Base-by-base conservation (phyloP, 805 yeast genomes). In the Saccharomycopsis javanensis region DNA sequence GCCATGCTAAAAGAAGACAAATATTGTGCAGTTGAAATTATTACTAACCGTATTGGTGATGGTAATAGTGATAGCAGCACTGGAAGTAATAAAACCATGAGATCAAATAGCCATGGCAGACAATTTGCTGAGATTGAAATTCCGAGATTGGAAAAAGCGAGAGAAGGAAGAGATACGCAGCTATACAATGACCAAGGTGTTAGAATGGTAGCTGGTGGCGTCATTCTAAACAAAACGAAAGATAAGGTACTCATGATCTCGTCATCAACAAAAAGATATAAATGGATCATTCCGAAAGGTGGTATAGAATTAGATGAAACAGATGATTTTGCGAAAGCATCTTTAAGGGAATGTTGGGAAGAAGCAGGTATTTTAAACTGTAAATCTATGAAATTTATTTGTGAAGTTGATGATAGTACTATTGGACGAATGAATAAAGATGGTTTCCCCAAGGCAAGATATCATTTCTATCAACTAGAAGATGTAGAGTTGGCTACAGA, bases 281-380 rank as follows among this genome's bases (percentile, higher is more conserved):
- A 77, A 63, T 92, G 96, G 96, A 88, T 94, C 6, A 69, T 94
- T 3, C 99, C 99, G 4, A 94, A 94, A 68, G 99, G 99, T 34
- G 99, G 99, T 1, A 83, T 91, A 42, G 99, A 94, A 70, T 67
- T 68, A 30, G 99, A 94, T 69, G 99, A 88, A 69, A 70, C 72
- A 3, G 77, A 66, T 25, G 38, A 74, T 63, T 72, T 65, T 61
- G 61, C 65, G 15, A 55, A 71, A 3, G 72, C 87, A 4, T 97
- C 97, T 0, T 73, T 78, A 16, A 75, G 99, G 59, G 99, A 94
- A 67, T 88, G 96, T 0, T 94, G 99, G 99, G 99, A 94, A 69
- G 99, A 94, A 71, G 94, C 96, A 0, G 99, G 99, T 0, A 87
- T 87, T 25, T 16, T 52, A 23, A 79, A 78, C 35, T 96, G 97